These are phyloP conservation scores for Sugiyamaella smithiae DNA, from an alignment of 805 yeast species.

Conservation along the genomic window DNA sequence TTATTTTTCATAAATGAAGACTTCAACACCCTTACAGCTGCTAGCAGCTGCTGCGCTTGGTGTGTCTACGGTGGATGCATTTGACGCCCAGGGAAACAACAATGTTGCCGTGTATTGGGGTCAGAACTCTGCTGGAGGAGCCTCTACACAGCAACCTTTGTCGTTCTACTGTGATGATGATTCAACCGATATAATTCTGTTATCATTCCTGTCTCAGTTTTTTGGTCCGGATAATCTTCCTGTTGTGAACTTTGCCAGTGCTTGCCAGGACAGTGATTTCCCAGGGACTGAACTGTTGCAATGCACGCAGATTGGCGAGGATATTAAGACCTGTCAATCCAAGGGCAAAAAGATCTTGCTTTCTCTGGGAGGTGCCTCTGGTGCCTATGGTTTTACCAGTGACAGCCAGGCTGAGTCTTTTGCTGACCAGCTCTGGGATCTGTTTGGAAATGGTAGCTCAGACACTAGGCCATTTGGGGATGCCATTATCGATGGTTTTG, in stretches of 20 bases:
- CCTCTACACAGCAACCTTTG: conserved; percentile 40
- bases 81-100: conserved; percentile 37
- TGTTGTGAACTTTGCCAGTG: conserved; percentile 56
- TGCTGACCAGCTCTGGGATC: conserved; percentile 43
- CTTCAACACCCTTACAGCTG: not conserved
- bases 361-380: conserved; percentile 57
- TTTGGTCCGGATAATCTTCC: conserved; percentile 40
- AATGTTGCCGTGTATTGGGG: conserved; percentile 90
- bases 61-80: conserved; percentile 11
- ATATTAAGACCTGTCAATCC: conserved; percentile 68
- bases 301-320: conserved; percentile 50
- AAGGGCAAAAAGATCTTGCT: conserved; percentile 69
- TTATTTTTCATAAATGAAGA: not conserved
- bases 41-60: not conserved
- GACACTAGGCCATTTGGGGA: conserved; percentile 47
- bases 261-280: conserved; percentile 37
- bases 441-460: conserved; percentile 45
- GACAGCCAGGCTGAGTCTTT: conserved; percentile 49
- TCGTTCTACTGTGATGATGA: conserved; percentile 62
- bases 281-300: conserved; percentile 40
- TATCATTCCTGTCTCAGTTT: conserved; percentile 64
- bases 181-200: conserved; percentile 61
- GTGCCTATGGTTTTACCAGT: conserved; percentile 48
- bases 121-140: conserved; percentile 64
- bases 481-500: conserved; percentile 65